These are phyloP conservation scores for Triangularia verruculosa DNA, from an alignment of 2,329 filamentous ascomycete genomes.

Conservation along the genomic window DNA sequence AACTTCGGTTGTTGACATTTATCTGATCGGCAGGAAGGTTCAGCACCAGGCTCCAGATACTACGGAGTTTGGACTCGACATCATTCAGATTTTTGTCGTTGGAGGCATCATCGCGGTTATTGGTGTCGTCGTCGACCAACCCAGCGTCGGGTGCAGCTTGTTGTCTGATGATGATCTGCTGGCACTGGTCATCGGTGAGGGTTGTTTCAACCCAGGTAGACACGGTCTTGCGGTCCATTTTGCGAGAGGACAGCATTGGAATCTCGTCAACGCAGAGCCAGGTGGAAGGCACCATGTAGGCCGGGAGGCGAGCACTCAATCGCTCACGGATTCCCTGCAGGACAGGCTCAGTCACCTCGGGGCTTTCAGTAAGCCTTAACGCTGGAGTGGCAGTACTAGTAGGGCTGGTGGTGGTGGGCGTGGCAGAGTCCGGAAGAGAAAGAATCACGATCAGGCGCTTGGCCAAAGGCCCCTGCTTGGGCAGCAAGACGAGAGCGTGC, in stretches of 20 bases:
- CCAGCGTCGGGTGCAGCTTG: not conserved
- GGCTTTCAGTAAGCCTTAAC: constrained; percentile 15
- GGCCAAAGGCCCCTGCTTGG: constrained; percentile 29
- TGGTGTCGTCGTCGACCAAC: not conserved
- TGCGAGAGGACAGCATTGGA: constrained; percentile 29
- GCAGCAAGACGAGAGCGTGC: constrained; percentile 38
- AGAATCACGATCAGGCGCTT: constrained; percentile 31
- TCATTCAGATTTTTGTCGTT: constrained; percentile 2
- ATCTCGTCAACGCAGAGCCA: constrained; percentile 31
- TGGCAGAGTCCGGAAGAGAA: constrained; percentile 8
- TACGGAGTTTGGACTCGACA: constrained; percentile 21
- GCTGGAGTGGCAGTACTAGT: constrained; percentile 25
- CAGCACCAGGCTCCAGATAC: constrained; percentile 43
- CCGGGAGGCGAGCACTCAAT: constrained; percentile 36
- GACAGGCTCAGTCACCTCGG: constrained; percentile 12
- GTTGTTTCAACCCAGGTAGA: constrained; percentile 43
- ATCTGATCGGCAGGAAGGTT: constrained; percentile 34
- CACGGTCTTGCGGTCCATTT: constrained; percentile 37
- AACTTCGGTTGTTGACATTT: constrained; percentile 33
- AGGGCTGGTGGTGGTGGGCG: constrained; percentile 1
- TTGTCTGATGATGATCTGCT: constrained; percentile 36
- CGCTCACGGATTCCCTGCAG: constrained; percentile 30
- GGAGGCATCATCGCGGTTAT: constrained; percentile 10
- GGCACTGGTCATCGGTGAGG: constrained; percentile 34
- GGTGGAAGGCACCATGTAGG: constrained; percentile 37